Evolutionary conservation across 192 early-diverging fungal species (phyloP), one percentile per base, ranked within the genome.

Genomic region (Diversispora epigaea): DNA sequence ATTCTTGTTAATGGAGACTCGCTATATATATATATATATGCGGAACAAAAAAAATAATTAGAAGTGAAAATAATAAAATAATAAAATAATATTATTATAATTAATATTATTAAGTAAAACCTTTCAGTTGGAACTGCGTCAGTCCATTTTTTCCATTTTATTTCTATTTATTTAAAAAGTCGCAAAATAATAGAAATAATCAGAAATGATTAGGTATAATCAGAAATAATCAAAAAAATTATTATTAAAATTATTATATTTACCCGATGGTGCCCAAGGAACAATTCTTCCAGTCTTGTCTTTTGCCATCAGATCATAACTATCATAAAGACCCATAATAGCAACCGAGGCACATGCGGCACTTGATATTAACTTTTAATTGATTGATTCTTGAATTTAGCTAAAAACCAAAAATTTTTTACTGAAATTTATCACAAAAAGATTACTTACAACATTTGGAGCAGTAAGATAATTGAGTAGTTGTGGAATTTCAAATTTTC

Each of bases 321-420:
- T 83, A 55, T 84, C 83, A 69, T 89, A 94, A 21, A 94, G 80
- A 50, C 92, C 92, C 7, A 89, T 78, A 52, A 85, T 84, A 3
- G 91, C 88, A n/a, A 89, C 87, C 9, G 92, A 92, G 14, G 87
- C 87, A 64, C 87, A 90, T 7, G 93, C 91, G 4, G 92, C 92
- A 72, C 89, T 91, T 79, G 91, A 84, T 67, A 94, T 91, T 9
- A 94, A 78, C 90, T 91, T 63, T 8, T 40, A 45, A 9, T 50
- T 44, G 66, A 10, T 63, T 74, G 47, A 9, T 41, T 12, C 15
- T 50, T 19, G 3, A 55, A 54, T 54, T 15, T 17, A 54, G 12
- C 0, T 54, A 17, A 4, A 4, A 14, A 4, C 12, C 50, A 54
- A 17, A 54, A 11, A 54, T 2, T 8, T 4, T 17, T 4, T 11